Percentiles rank a stretch among this genome's conserved stretches.
Conservation (phyloP, 208 protist genomes). For the Acanthamoeba lenticulata region DNA sequence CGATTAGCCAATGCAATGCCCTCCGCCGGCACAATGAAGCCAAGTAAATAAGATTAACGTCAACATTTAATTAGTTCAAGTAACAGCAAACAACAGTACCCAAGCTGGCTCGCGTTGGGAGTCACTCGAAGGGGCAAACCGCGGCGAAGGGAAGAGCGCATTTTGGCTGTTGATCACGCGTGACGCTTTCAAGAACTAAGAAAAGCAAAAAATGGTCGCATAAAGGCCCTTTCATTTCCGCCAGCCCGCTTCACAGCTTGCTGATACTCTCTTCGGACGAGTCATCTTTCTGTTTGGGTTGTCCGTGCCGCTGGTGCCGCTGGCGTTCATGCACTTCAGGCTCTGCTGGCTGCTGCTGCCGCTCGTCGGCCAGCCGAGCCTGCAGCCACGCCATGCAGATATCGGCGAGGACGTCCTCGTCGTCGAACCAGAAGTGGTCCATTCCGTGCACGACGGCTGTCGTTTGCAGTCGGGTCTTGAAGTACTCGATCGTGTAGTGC, state of each 20-base stretch:
- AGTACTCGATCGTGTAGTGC: not conserved
- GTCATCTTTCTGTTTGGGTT: not conserved
- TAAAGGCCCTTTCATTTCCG: not conserved
- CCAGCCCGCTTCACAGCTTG: not conserved
- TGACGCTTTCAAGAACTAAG: not conserved
- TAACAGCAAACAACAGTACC: no score
- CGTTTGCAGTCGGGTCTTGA: not conserved
- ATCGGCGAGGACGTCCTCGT: constrained; percentile 33
- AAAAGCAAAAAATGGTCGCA: not conserved
- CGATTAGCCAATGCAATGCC: not conserved
- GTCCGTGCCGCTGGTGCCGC: not conserved
- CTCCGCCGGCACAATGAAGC: not conserved
- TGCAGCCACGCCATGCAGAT: not conserved
- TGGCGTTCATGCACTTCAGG: not conserved
- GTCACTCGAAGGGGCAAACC: not conserved
- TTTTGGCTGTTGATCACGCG: no score
- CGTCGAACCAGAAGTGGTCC: constrained; percentile 55
- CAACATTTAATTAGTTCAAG: no score
- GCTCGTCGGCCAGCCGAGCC: not conserved
- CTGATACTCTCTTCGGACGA: not conserved
- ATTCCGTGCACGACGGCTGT: not conserved
- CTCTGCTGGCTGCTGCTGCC: not conserved
- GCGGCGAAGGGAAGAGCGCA: not conserved
- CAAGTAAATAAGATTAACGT: not conserved
- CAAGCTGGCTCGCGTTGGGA: not conserved